Percentiles rank a stretch among this genome's conserved stretches.
These are phyloP conservation scores for Kokia cookei DNA, from an alignment of 441 rosid species.

Conservation along the genomic window DNA sequence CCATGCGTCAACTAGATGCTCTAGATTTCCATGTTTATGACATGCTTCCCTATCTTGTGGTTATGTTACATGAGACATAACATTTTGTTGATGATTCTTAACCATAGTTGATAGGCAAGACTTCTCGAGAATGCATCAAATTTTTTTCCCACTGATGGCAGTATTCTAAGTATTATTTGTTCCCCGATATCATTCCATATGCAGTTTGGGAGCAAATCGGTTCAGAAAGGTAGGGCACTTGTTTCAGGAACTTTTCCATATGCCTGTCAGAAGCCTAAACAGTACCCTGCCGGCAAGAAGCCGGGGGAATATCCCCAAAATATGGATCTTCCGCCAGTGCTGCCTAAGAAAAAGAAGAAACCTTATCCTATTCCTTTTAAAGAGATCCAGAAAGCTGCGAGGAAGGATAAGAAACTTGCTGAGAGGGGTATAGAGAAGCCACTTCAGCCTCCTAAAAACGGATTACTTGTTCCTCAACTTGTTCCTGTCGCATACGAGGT, in stretches of 20 bases:
- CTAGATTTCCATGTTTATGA: background rate
- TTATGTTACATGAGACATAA: background rate
- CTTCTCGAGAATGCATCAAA: background rate
- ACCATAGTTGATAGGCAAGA: background rate
- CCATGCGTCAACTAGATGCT: background rate
- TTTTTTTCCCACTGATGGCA: background rate
- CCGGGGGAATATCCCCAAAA: slow-evolving; percentile 45
- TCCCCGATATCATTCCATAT: slow-evolving; percentile 1
- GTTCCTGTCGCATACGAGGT: slow-evolving; percentile 74
- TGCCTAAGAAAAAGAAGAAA: slow-evolving; percentile 81
- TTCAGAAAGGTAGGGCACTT: slow-evolving; percentile 15
- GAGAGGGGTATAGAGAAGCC: slow-evolving; percentile 77
- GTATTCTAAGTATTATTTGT: background rate
- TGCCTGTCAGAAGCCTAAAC: slow-evolving; percentile 30
- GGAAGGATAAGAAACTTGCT: slow-evolving; percentile 68
- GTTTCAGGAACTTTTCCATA: slow-evolving; percentile 23
- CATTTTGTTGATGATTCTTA: background rate
- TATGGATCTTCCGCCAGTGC: slow-evolving; percentile 65
- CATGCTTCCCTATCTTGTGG: background rate
- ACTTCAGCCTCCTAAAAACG: slow-evolving; percentile 81
- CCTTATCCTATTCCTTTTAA: slow-evolving; percentile 72
- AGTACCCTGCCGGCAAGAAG: slow-evolving; percentile 20
- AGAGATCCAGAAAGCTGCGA: slow-evolving; percentile 57
- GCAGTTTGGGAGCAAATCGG: slow-evolving; percentile 31
- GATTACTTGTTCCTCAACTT: slow-evolving; percentile 68